Evolutionary conservation across 2,329 filamentous ascomycete genomes (phyloP).

Genomic region (Calonectria crousiana): DNA sequence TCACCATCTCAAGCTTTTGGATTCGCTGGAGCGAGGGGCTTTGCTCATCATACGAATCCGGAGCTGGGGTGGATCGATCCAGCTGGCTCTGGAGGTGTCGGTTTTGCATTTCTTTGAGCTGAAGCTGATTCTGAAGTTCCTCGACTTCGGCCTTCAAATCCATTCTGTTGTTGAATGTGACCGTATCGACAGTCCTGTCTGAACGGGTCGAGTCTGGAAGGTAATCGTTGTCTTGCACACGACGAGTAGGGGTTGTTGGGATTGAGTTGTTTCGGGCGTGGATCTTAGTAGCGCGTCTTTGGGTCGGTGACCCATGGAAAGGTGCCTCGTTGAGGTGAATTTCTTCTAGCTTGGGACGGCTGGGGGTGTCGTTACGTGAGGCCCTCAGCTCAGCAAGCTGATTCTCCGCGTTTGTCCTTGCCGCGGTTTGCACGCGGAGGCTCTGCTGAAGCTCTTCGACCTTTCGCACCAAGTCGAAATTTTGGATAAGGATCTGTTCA

Average conservation of each 20-base stretch:
- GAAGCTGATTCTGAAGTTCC: conserved; percentile 92
- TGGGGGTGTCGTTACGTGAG: conserved; percentile 78
- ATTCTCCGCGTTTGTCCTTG: conserved; percentile 82
- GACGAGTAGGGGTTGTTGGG: conserved; percentile 81
- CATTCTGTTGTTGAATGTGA: conserved; percentile 88
- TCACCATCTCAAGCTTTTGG: conserved; percentile 92
- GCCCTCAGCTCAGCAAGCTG: conserved; percentile 84
- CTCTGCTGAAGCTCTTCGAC: conserved; percentile 91
- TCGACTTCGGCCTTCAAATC: conserved; percentile 92
- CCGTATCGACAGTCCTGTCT: conserved; percentile 84
- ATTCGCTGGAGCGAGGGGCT: conserved; percentile 84
- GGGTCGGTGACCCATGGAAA: conserved; percentile 79
- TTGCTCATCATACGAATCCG: conserved; percentile 79
- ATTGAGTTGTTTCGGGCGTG: conserved; percentile 75
- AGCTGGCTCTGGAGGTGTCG: conserved; percentile 91
- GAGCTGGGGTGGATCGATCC: conserved; percentile 73
- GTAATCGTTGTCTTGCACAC: conserved; percentile 71
- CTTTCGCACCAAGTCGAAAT: conserved; percentile 87
- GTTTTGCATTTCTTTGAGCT: conserved; percentile 95
- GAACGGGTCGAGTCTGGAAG: conserved; percentile 83
- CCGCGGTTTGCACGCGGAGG: conserved; percentile 84
- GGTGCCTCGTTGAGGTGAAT: conserved; percentile 87
- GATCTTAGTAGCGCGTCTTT: conserved; percentile 69
- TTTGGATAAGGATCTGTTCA: conserved; percentile 79
- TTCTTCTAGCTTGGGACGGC: conserved; percentile 84